Evolutionary conservation across 306 rosid genomes (phyloP).

Genomic region (Morella rubra): DNA sequence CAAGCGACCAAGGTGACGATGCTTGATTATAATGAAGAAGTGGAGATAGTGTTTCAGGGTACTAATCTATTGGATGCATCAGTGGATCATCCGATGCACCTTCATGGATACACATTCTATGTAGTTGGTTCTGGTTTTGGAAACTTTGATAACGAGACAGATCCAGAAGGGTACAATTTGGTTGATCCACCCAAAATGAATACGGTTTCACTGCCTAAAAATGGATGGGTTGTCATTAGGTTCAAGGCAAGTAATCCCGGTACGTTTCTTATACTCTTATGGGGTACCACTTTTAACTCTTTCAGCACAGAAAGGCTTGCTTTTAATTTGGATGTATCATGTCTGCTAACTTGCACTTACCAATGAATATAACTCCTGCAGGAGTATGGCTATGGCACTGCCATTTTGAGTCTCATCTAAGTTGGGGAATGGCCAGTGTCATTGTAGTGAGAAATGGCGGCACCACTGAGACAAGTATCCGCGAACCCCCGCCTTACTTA

Average conservation of each 20-base stretch:
- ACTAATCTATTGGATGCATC: slow-evolving; percentile 30
- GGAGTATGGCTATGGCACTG: slow-evolving; percentile 39
- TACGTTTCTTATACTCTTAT: not conserved
- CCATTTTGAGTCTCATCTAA: slow-evolving; percentile 31
- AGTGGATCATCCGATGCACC: slow-evolving; percentile 44
- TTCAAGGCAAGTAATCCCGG: slow-evolving; percentile 39
- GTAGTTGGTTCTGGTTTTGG: slow-evolving; percentile 37
- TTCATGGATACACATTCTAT: slow-evolving; percentile 43
- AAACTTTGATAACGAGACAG: slow-evolving; percentile 19
- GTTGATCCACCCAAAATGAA: slow-evolving; percentile 35
- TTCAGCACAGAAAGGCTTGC: not conserved
- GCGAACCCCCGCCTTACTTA: slow-evolving; percentile 22
- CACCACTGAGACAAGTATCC: slow-evolving; percentile 27
- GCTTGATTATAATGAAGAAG: slow-evolving; percentile 23
- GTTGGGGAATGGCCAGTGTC: slow-evolving; percentile 33
- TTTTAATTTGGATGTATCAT: not conserved
- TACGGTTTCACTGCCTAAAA: slow-evolving; percentile 33
- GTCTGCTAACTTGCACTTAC: not conserved
- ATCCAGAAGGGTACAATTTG: slow-evolving; percentile 29
- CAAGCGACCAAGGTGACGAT: slow-evolving; percentile 23
- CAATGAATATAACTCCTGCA: not conserved
- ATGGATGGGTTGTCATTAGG: slow-evolving; percentile 35
- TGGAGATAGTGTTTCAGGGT: slow-evolving; percentile 39
- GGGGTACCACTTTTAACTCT: too few species aligned
- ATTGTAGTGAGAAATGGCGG: slow-evolving; percentile 29